Evolutionary conservation across 495 filamentous ascomycete genomes (phyloP), one percentile per base, ranked within the genome.

Genomic region (Melanomma pulvis-pyrius): DNA sequence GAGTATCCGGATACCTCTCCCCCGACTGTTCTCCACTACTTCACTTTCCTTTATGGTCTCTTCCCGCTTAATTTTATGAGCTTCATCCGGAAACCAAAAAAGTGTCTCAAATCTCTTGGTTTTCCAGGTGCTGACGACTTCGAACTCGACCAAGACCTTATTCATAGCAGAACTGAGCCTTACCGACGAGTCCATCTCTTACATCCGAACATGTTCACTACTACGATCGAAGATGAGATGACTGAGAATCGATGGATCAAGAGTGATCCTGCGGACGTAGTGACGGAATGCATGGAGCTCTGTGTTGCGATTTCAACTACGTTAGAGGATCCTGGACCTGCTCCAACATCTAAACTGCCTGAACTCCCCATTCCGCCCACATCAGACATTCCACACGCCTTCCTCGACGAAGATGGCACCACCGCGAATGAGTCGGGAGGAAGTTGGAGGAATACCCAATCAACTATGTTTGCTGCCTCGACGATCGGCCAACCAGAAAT

Each of bases 1-100:
- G 83, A 87, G 55, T 77, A 79, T 36, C 82, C 86, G 44, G 84
- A 84, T 71, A 73, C 83, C 70, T 76, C 87, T 63, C 79, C 89
- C 44, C 90, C 90, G 70, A 78, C 94, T 74, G 73, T 97, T 70
- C 69, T 87, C 70, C 74, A 92, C 71, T 83, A 96, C 82, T 86
- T 97, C 82, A 86, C 92, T 9, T 85, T 90, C 47, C 78, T 92
- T 2, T 92, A 92, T 63, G 89, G 89, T 13, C 78, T 92, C 9
- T 92, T 92, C 65, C 89, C 89, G n/a, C 83, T 90, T 63, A 91
- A 91, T 71, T 88, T 92, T 73, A 83, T 88, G 79, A 84, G 84
- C 67, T 92, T 90, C 75, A 87, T 92, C 49, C 81, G 88, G 25
- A 91, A 92, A 68, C 89, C 89, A 2, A 83, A 89, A 36, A 82